These are phyloP conservation scores for Linum usitatissimum DNA, from an alignment of 345 rosid species.

Conservation along the genomic window DNA sequence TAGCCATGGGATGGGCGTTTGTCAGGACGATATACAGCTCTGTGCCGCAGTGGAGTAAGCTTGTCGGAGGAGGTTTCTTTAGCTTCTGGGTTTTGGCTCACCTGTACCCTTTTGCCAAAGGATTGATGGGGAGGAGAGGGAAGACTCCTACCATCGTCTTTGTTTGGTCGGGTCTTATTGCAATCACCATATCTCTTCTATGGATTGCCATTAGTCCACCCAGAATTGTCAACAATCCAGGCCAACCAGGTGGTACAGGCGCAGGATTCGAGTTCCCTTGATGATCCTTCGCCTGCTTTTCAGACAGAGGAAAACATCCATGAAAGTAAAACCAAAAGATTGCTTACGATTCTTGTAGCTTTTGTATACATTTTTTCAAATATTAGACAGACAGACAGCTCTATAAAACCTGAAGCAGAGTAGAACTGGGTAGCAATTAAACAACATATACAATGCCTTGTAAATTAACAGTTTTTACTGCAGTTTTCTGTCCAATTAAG, in stretches of 20 bases:
- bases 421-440: too few species aligned
- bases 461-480: too few species aligned
- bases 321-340: too few species aligned
- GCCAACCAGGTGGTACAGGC: slow-evolving; percentile 18
- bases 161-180: slow-evolving; percentile 64
- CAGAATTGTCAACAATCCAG: slow-evolving; percentile 6
- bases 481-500: too few species aligned
- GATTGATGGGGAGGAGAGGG: slow-evolving; percentile 7
- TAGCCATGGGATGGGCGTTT: slow-evolving; percentile 61
- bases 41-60: slow-evolving; percentile 4
- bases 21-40: slow-evolving; percentile 35
- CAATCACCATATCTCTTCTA: slow-evolving; percentile 8
- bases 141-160: slow-evolving; percentile 16
- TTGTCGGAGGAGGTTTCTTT: slow-evolving; percentile 4
- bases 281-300: not conserved
- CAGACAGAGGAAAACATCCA: not conserved
- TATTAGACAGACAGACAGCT: too few species aligned
- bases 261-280: slow-evolving; percentile 60
- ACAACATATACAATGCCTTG: too few species aligned
- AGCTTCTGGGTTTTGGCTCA: slow-evolving; percentile 39
- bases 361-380: too few species aligned
- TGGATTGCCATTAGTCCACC: slow-evolving; percentile 47
- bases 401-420: too few species aligned
- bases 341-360: too few species aligned
- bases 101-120: slow-evolving; percentile 40